A percentile compares a stretch with the other conserved stretches of the same genome.
Evolutionary conservation across 1,284 basidiomycete species (phyloP).

Genomic region (Jaminaea rosea): DNA sequence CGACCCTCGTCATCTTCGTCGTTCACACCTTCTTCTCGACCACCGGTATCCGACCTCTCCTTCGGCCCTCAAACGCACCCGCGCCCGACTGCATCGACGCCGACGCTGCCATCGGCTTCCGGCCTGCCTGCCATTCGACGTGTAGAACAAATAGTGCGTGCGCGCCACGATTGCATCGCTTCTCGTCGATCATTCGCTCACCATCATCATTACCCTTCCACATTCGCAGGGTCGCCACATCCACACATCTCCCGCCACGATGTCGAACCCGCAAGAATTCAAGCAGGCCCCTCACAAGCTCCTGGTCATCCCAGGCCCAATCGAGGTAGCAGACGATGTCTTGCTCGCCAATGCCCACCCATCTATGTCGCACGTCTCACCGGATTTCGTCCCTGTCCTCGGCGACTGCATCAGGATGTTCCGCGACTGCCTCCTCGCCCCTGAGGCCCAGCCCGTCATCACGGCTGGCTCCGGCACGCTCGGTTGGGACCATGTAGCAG

Average conservation of each 20-base stretch:
- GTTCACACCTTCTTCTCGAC: neutral
- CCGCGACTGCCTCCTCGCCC: conserved; percentile 57
- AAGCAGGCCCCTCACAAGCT: conserved; percentile 44
- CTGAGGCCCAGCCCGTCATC: conserved; percentile 57
- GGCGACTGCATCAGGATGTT: conserved; percentile 84
- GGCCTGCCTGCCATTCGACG: neutral
- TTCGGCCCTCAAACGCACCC: neutral
- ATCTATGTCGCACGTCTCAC: conserved; percentile 64
- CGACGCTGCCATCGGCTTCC: neutral
- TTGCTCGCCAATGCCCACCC: conserved; percentile 43
- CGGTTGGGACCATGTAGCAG: conserved; percentile 60
- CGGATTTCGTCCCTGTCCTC: conserved; percentile 80
- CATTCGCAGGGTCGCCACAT: conserved; percentile 3
- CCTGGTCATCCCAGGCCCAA: conserved; percentile 64
- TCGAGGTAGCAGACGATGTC: conserved; percentile 71
- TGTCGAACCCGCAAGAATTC: conserved; percentile 27
- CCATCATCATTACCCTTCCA: neutral
- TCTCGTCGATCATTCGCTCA: neutral
- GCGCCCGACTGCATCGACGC: neutral
- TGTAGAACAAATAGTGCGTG: too few species aligned
- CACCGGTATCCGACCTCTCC: neutral
- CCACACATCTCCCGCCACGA: conserved; percentile 20
- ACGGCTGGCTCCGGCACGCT: conserved; percentile 89
- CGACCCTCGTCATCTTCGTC: neutral
- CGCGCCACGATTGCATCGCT: too few species aligned